These are phyloP conservation scores for Elongisporangium anandrum DNA, from an alignment of 352 stramenopile genomes.

Conservation along the genomic window DNA sequence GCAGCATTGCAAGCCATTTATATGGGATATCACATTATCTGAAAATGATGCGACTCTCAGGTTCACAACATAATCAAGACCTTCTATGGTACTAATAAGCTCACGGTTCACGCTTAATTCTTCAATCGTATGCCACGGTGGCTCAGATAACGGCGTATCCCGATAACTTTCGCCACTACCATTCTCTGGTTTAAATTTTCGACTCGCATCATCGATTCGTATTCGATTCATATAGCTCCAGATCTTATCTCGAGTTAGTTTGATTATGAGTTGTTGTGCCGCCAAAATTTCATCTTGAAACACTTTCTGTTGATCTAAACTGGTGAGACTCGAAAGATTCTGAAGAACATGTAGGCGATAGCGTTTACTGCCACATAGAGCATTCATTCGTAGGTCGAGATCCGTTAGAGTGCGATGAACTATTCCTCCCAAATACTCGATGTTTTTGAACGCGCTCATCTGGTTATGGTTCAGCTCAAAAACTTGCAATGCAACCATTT, in stretches of 20 bases:
- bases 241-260: slow-evolving; percentile 38
- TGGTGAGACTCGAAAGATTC: slow-evolving; percentile 26
- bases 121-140: slow-evolving; percentile 47
- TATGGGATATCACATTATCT: slow-evolving; percentile 64
- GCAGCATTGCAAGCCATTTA: slow-evolving; percentile 52
- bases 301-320: slow-evolving; percentile 52
- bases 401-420: slow-evolving; percentile 16
- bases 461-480: slow-evolving; percentile 67
- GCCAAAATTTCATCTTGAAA: slow-evolving; percentile 26
- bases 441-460: slow-evolving; percentile 50
- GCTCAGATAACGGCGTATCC: background rate
- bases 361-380: slow-evolving; percentile 51
- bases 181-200: background rate
- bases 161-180: background rate
- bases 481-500: slow-evolving; percentile 23
- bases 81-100: slow-evolving; percentile 50
- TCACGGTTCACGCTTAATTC: slow-evolving; percentile 59
- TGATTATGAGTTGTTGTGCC: slow-evolving; percentile 36
- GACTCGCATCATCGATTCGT: background rate
- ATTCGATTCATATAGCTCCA: slow-evolving; percentile 20
- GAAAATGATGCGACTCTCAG: slow-evolving; percentile 56
- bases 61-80: slow-evolving; percentile 45
- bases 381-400: slow-evolving; percentile 71
- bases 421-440: slow-evolving; percentile 29
- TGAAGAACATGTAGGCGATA: slow-evolving; percentile 68